Evolutionary conservation across 106 monocot species (phyloP).

Genomic region (Hemerocallis citrina): DNA sequence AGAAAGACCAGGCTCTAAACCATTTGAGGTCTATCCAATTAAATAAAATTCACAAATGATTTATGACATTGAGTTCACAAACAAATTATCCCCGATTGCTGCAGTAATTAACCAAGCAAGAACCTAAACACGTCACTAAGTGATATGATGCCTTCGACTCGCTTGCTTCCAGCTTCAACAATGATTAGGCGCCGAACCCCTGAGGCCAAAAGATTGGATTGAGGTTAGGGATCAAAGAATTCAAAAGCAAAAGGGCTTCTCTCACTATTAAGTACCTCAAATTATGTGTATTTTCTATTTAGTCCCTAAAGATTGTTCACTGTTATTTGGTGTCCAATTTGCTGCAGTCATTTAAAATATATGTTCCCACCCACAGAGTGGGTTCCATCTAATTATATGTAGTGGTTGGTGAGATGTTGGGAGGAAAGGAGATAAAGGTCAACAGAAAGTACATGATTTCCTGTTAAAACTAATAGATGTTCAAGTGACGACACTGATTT

Average conservation of each 20-base stretch:
- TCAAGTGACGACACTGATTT: background rate
- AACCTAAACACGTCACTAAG: slow-evolving; percentile 63
- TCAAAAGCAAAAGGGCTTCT: background rate
- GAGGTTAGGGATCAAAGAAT: slow-evolving; percentile 14
- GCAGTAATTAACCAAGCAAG: slow-evolving; percentile 28
- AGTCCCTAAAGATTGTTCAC: too few relatives aligned
- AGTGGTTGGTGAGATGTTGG: too few relatives aligned
- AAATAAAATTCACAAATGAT: slow-evolving; percentile 16
- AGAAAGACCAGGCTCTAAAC: slow-evolving; percentile 25
- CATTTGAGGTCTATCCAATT: slow-evolving; percentile 25
- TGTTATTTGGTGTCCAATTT: too few relatives aligned
- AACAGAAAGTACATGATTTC: too few relatives aligned
- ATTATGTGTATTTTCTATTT: too few relatives aligned
- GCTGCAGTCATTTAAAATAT: too few relatives aligned
- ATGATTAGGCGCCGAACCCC: slow-evolving; percentile 55
- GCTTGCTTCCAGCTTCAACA: slow-evolving; percentile 69
- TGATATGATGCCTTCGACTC: slow-evolving; percentile 60
- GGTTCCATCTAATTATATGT: too few relatives aligned
- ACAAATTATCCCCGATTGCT: background rate
- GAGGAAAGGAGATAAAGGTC: too few relatives aligned
- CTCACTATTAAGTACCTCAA: too few relatives aligned
- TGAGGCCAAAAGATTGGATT: slow-evolving; percentile 16
- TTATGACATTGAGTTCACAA: background rate
- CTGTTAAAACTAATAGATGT: too few relatives aligned
- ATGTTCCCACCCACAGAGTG: too few relatives aligned